Evolutionary conservation across 2,329 filamentous ascomycete genomes (phyloP).

Genomic region (Colletotrichum sp.): DNA sequence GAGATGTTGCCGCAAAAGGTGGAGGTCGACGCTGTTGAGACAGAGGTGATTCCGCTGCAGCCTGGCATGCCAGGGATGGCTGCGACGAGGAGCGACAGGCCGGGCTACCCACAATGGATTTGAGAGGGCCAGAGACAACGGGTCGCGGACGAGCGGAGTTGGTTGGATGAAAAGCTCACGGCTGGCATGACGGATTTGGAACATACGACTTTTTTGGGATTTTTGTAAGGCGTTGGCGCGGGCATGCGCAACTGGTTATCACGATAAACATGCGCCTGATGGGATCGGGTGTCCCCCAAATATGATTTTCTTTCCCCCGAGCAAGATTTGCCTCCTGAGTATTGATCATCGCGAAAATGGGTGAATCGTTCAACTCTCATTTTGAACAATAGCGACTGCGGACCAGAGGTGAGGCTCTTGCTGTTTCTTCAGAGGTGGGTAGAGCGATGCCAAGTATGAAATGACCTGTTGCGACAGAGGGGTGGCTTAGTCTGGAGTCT

Average conservation of each 20-base stretch:
- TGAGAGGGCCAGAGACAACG: neutral
- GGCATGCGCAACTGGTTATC: neutral
- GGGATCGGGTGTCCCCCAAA: neutral
- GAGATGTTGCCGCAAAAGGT: constrained; percentile 2
- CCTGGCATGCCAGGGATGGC: neutral
- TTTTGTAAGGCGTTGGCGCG: neutral
- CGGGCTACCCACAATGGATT: constrained; percentile 12
- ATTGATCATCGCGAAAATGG: neutral
- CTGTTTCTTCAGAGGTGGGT: neutral
- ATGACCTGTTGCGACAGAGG: neutral
- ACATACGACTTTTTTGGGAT: neutral
- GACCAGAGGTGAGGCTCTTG: neutral
- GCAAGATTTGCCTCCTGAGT: fast-evolving
- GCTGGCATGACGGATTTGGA: neutral
- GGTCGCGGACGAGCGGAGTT: neutral
- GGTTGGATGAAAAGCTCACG: neutral
- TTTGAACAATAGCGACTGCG: neutral
- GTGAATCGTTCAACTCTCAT: neutral
- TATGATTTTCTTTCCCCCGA: neutral
- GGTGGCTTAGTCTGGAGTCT: neutral
- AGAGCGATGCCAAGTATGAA: neutral
- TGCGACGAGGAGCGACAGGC: neutral
- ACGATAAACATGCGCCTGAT: neutral
- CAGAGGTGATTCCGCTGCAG: neutral
- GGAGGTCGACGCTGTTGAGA: neutral